Conservation (phyloP, 192 early-diverging fungal species). For the Glomus cerebriforme region DNA sequence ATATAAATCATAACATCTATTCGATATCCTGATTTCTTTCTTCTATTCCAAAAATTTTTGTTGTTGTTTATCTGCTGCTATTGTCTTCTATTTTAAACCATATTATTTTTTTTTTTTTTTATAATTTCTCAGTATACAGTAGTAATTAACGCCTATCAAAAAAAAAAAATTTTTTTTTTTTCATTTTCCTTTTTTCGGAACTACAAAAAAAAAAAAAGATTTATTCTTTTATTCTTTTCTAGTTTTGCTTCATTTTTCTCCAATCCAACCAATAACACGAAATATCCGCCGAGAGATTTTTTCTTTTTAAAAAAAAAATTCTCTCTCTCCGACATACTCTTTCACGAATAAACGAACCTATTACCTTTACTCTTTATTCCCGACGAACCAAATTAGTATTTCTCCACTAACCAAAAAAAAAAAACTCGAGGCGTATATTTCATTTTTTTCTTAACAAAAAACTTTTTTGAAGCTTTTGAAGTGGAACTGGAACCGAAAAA, state of each 20-base stretch:
- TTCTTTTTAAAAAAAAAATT: too few species aligned
- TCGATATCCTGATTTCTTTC: too few species aligned
- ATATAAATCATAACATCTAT: too few species aligned
- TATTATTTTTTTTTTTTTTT: too few species aligned
- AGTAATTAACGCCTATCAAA: neutral
- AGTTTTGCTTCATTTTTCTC: neutral
- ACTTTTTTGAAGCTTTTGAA: too few species aligned
- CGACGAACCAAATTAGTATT: too few species aligned
- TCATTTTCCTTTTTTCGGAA: too few species aligned
- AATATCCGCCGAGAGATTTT: neutral
- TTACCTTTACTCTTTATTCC: neutral
- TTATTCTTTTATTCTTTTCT: neutral
- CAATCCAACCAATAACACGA: neutral
- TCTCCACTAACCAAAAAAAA: neutral
- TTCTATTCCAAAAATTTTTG: too few species aligned
- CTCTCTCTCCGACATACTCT: neutral
- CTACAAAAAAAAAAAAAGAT: neutral
- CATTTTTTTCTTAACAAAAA: too few species aligned
- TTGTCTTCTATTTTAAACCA: neutral
- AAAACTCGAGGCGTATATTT: neutral
- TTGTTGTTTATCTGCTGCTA: too few species aligned
- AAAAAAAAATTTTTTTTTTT: neutral
- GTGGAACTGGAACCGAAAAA: neutral
- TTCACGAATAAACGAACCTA: neutral
- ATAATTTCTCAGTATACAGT: too few species aligned